Evolutionary conservation across 1,139 yeast species (phyloP).

Genomic region (Meyerozyma carpophila): DNA sequence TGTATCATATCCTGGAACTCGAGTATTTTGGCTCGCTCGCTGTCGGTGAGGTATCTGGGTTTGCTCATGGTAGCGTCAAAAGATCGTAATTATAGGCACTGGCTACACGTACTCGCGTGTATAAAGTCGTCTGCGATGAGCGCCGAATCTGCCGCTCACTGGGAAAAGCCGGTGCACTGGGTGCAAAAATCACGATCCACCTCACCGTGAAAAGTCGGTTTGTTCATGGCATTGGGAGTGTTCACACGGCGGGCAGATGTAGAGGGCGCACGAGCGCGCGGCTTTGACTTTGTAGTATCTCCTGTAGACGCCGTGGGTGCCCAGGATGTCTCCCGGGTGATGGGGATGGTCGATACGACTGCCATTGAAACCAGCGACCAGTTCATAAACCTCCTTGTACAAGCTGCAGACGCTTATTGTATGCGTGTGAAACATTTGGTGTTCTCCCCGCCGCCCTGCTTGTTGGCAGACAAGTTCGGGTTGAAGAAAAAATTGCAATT

Average conservation of each 20-base stretch:
- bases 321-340: background rate
- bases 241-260: background rate
- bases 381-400: background rate
- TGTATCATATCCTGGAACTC: slow-evolving; percentile 94
- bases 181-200: background rate
- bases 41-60: slow-evolving; percentile 70
- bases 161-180: background rate
- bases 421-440: background rate
- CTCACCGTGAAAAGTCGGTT: background rate
- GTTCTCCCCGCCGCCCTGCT: background rate
- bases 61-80: slow-evolving; percentile 23
- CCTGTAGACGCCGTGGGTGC: background rate
- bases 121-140: background rate
- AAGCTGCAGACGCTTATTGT: background rate
- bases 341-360: background rate
- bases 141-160: background rate
- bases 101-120: background rate
- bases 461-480: background rate
- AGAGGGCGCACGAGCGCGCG: background rate
- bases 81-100: background rate
- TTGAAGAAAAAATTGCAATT: background rate
- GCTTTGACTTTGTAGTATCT: background rate
- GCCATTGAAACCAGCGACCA: background rate
- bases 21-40: slow-evolving; percentile 79
- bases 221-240: background rate